Evolutionary conservation across 2,329 filamentous ascomycete genomes (phyloP), one percentile per base, ranked within the genome.

Genomic region (Ophiobolus disseminans): DNA sequence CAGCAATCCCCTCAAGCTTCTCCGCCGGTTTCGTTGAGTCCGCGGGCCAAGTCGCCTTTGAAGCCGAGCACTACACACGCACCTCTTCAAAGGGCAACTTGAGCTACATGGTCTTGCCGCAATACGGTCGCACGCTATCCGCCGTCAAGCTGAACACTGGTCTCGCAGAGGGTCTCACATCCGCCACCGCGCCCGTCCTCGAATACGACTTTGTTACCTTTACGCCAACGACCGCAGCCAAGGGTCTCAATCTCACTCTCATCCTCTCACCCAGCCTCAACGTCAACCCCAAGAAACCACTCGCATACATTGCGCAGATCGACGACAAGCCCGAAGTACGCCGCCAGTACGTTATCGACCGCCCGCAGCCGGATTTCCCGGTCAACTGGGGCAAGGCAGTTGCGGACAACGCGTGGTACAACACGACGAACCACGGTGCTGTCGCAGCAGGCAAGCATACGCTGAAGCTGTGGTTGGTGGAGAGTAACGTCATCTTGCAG

Each of bases 291-390:
- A 68, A 72, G 17, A 70, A 74, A 1, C 76, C 74, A 2, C 78
- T 85, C 63, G 73, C 73, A 4, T 84, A 81, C 53, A 77, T 81
- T 4, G 66, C 82, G 2, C 74, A 76, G 5, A 63, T 84, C 13
- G 77, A 82, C 37, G 72, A 76, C 19, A 58, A 62, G 26, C 55
- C 62, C 1, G 67, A 70, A 3, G 60, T 75, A 21, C 62, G 78
- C 1, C 69, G 75, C 3, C 68, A 77, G 36, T 77, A 75, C 19
- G 73, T 78, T 3, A 74, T 73, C 6, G 72, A 77, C 20, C 74
- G 73, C 37, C 63, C 66, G 17, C 48, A 77, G 73, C 50, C 74
- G 63, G 50, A 69, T 25, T 70, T 72, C 53, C 81, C 82, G 1
- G 74, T 74, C 0, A 75, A 75, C 5, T 84, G 81, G 81, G 66